phyloP scores from a whole-genome alignment of 208 protist species.

The Acanthamoeba royreba region DNA sequence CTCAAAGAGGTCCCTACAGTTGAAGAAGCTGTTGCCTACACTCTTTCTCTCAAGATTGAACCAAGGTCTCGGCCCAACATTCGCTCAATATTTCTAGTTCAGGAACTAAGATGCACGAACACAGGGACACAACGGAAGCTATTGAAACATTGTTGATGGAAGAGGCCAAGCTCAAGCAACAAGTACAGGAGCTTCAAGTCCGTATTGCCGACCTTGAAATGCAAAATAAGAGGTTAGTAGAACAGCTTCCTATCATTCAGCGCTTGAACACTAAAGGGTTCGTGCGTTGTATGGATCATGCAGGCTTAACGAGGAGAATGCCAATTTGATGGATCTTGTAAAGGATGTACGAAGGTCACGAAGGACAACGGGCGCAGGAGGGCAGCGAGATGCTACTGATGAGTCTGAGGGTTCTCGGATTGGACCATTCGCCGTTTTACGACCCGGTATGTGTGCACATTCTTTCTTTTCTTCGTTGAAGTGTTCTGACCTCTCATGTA shows the following conservation, averaged over 20 bases:
- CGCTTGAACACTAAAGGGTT: neutral
- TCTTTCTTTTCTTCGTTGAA: no score
- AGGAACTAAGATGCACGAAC: neutral
- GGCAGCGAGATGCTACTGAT: no score
- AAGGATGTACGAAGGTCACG: neutral
- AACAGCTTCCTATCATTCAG: neutral
- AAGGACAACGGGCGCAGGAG: no score
- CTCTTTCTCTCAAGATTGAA: constrained; percentile 1
- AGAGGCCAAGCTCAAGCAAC: constrained; percentile 12
- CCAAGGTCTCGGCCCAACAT: neutral
- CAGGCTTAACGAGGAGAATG: neutral
- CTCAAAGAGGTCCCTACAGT: neutral
- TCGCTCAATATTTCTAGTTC: neutral
- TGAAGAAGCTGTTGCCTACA: neutral
- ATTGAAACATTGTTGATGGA: constrained; percentile 28
- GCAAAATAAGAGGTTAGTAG: neutral
- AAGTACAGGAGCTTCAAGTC: constrained; percentile 17
- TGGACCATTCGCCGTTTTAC: no score
- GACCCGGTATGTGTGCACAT: no score
- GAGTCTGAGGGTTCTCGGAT: no score
- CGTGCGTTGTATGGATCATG: neutral
- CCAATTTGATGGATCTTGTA: neutral
- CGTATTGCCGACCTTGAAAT: neutral
- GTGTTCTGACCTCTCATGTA: no score
- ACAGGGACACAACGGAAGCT: constrained; percentile 10